Conservation (phyloP, 805 yeast species). For the Sungouiella thailandica region DNA sequence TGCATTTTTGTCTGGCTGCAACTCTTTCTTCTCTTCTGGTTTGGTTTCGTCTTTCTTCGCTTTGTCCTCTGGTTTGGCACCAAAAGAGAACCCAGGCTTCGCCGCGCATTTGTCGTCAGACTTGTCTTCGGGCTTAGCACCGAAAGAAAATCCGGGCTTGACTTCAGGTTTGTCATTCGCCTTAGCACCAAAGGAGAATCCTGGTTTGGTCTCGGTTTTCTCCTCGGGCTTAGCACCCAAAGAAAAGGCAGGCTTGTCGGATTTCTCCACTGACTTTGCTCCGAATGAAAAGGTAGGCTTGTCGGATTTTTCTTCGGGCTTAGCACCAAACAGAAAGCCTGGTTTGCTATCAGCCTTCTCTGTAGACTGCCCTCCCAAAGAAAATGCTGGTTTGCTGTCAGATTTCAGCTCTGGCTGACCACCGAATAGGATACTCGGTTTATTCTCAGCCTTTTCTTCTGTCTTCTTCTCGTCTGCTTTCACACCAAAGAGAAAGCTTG, state of each 20-base stretch:
- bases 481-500: slow-evolving; percentile 10
- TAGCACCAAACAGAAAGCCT: slow-evolving; percentile 22
- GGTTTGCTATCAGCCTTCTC: slow-evolving; percentile 1
- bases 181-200: slow-evolving; percentile 21
- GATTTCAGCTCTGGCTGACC: slow-evolving; percentile 2
- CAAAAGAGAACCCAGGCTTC: slow-evolving; percentile 15
- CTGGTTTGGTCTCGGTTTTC: slow-evolving; percentile 3
- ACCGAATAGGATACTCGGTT: neutral
- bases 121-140: slow-evolving; percentile 2
- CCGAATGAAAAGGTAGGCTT: slow-evolving; percentile 8
- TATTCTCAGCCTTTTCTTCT: neutral
- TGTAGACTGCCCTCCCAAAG: slow-evolving; percentile 7
- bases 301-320: slow-evolving; percentile 15
- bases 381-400: slow-evolving; percentile 8
- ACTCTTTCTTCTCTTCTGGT: neutral
- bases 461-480: slow-evolving; percentile 7
- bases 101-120: slow-evolving; percentile 7
- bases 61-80: slow-evolving; percentile 20
- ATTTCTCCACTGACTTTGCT: neutral
- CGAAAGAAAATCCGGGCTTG: slow-evolving; percentile 12
- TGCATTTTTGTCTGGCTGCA: slow-evolving; percentile 5
- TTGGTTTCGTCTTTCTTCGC: slow-evolving; percentile 2
- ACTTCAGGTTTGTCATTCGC: slow-evolving; percentile 7
- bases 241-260: slow-evolving; percentile 5
- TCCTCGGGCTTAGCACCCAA: slow-evolving; percentile 10